These are phyloP conservation scores for Tylopilus vinaceipallidus DNA, from an alignment of 768 basidiomycete genomes.

Conservation along the genomic window DNA sequence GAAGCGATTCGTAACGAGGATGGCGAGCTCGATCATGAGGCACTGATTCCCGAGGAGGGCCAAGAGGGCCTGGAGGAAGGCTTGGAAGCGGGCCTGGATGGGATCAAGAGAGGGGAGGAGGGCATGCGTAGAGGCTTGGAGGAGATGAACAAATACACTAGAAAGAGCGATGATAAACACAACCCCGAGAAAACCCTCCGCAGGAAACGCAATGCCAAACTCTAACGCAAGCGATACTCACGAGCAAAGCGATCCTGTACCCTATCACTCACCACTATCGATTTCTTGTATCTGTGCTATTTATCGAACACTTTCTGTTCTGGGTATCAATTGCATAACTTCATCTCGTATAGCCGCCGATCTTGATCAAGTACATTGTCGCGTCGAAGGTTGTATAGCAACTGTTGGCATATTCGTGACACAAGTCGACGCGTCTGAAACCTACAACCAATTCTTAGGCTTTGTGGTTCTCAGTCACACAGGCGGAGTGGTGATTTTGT, in stretches of 20 bases:
- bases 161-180: slow-evolving; percentile 8
- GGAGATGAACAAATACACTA: slow-evolving; percentile 5
- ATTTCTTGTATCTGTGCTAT: neutral
- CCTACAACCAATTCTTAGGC: too few relatives aligned
- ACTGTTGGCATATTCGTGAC: too few relatives aligned
- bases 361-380: neutral
- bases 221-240: slow-evolving; percentile 19
- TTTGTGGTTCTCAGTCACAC: too few relatives aligned
- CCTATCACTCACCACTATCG: neutral
- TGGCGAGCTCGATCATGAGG: slow-evolving; percentile 6
- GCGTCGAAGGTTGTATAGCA: too few relatives aligned
- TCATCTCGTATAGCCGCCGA: too few relatives aligned
- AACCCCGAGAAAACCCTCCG: slow-evolving; percentile 6
- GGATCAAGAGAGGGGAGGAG: slow-evolving; percentile 2
- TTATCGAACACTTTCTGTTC: too few relatives aligned
- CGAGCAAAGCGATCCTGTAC: neutral
- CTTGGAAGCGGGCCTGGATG: slow-evolving; percentile 5
- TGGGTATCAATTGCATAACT: too few relatives aligned
- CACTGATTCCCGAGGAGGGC: slow-evolving; percentile 11
- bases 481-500: too few relatives aligned
- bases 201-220: slow-evolving; percentile 22
- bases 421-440: too few relatives aligned
- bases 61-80: slow-evolving; percentile 2
- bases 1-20: slow-evolving; percentile 1
- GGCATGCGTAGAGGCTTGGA: slow-evolving; percentile 10